Conservation (phyloP, 495 filamentous ascomycete genomes). For the Ramalina peruviana region DNA sequence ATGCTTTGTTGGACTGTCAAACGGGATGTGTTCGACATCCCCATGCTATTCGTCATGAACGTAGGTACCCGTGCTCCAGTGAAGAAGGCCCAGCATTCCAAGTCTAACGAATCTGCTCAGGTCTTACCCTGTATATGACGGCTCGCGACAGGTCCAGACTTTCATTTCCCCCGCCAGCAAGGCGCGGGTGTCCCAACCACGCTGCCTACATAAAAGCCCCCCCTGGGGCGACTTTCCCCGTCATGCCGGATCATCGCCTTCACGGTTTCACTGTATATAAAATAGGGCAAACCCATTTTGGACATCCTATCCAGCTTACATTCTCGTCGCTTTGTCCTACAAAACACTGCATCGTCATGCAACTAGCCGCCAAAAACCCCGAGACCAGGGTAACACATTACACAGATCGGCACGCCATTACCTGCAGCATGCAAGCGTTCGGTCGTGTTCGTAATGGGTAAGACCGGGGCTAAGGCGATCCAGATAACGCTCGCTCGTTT, state of each 20-base stretch:
- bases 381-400: no score
- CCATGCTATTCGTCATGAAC: conserved; percentile 95
- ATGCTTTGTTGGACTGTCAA: conserved; percentile 94
- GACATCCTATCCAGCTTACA: no score
- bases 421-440: no score
- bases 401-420: no score
- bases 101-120: conserved; percentile 2
- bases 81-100: background rate
- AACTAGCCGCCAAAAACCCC: no score
- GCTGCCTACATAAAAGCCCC: no score
- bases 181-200: no score
- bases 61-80: conserved; percentile 39
- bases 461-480: background rate
- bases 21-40: conserved; percentile 94
- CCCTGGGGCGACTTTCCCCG: no score
- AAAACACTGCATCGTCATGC: no score
- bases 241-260: background rate
- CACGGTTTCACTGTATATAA: background rate
- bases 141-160: background rate
- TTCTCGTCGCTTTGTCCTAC: no score
- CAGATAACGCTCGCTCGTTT: background rate
- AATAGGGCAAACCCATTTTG: no score
- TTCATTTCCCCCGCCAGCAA: no score
- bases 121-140: conserved; percentile 18
- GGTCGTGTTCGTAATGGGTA: background rate